phyloP scores from a whole-genome alignment of 495 filamentous ascomycete genomes.

The Aspergillus olivimuriae region DNA sequence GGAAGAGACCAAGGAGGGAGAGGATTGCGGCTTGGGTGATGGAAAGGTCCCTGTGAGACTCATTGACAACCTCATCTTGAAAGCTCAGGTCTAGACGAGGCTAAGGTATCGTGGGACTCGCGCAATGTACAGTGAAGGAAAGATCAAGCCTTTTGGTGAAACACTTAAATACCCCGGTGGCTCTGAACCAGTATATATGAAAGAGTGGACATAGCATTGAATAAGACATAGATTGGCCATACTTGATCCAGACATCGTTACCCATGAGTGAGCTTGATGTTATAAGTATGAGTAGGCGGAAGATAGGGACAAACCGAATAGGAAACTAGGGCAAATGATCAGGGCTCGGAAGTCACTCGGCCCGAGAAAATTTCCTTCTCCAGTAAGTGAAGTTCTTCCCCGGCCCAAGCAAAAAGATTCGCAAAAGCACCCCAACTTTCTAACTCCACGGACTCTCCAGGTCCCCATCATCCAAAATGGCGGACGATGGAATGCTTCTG shows the following conservation, averaged over 20 bases:
- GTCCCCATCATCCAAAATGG: conserved; percentile 42
- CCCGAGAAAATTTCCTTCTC: conserved; percentile 30
- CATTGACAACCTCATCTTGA: conserved; percentile 88
- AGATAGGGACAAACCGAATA: conserved; percentile 13
- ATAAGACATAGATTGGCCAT: too few relatives aligned
- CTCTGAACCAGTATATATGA: neutral
- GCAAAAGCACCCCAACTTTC: conserved; percentile 9
- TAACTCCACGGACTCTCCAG: neutral
- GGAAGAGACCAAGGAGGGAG: conserved; percentile 56
- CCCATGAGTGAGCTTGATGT: too few relatives aligned
- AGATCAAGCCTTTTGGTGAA: too few relatives aligned
- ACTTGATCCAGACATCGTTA: too few relatives aligned
- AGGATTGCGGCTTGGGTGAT: conserved; percentile 64
- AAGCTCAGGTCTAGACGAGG: conserved; percentile 27
- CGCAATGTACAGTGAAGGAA: neutral
- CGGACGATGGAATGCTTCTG: conserved; percentile 89
- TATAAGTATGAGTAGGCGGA: too few relatives aligned
- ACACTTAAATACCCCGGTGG: neutral
- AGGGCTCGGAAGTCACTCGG: conserved; percentile 24
- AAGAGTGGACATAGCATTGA: too few relatives aligned
- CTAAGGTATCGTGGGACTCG: too few relatives aligned
- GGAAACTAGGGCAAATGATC: conserved; percentile 32
- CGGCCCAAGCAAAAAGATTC: conserved; percentile 17
- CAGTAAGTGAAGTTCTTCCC: neutral
- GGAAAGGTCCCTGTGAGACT: conserved; percentile 70